Conservation (phyloP, 2,329 filamentous ascomycete genomes). For the Fusarium anguioides region DNA sequence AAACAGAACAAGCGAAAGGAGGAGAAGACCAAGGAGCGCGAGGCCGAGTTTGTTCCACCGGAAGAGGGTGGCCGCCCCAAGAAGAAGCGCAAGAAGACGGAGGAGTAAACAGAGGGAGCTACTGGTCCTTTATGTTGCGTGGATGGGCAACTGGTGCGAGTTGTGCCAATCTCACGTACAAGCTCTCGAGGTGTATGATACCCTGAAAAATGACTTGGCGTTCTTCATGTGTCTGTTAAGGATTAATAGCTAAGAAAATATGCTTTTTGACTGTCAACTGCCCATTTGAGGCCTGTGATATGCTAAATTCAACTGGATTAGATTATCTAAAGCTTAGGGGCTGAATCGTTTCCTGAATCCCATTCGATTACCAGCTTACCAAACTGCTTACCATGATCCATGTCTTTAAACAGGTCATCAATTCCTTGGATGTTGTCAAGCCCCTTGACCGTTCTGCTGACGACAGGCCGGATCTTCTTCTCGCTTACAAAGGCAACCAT, state of each 20-base stretch:
- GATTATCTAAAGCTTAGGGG: conserved; percentile 54
- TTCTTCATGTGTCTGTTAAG: conserved; percentile 36
- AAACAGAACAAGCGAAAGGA: conserved; percentile 88
- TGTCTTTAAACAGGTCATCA: conserved; percentile 85
- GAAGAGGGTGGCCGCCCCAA: conserved; percentile 74
- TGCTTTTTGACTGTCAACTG: conserved; percentile 2
- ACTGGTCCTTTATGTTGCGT: conserved; percentile 24
- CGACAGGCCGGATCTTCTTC: conserved; percentile 78
- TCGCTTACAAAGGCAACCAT: conserved; percentile 86
- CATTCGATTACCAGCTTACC: conserved; percentile 90
- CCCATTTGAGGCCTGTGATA: not conserved
- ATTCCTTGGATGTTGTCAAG: conserved; percentile 83
- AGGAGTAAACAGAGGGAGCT: conserved; percentile 43
- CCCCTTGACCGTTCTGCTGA: conserved; percentile 79
- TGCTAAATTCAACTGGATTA: not conserved
- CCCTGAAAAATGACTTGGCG: conserved; percentile 43
- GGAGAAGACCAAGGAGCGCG: conserved; percentile 85
- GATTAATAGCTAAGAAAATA: conserved; percentile 20
- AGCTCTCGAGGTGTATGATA: conserved; percentile 46
- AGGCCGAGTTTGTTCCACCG: conserved; percentile 88
- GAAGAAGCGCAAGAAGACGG: conserved; percentile 71
- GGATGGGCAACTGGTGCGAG: conserved; percentile 36
- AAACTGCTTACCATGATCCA: conserved; percentile 87
- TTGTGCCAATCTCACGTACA: conserved; percentile 26
- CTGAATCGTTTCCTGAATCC: conserved; percentile 48